Evolutionary conservation across 305 asterid genomes (phyloP), one percentile per base, ranked within the genome.

Genomic region (Fraxinus baroniana): DNA sequence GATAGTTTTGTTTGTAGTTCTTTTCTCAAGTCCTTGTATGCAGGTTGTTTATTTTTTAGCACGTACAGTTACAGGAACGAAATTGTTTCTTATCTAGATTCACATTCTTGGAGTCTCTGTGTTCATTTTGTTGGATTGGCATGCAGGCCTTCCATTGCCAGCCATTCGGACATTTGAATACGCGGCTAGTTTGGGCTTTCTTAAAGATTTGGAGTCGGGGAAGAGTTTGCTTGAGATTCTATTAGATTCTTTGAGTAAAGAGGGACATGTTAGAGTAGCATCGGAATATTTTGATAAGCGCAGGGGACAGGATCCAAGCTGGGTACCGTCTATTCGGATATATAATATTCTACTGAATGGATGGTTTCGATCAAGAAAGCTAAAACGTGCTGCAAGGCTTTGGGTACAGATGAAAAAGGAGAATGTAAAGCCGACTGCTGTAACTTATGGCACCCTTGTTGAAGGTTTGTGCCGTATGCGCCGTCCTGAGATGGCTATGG

Each of bases 241-340:
- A 60, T 82, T 95, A 62, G 98, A 93, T 87, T 89, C 98, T 71
- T 84, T 95, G 82, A 90, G 98, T 87, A 93, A 93, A 87, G 98
- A 95, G 85, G 92, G 95, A 18, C 94, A 85, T 77, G 93, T 91
- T 37, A 87, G 90, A 81, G 90, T 84, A 79, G 98, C 98, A 70
- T 84, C 93, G 46, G 88, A 89, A 82, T 95, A 89, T 79, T 84
- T 85, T 60, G 89, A 89, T 39, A 86, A 88, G 75, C 86, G 78
- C 39, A 87, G 79, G 83, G 89, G 49, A 33, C 87, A 83, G 52
- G 83, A 91, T 82, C 90, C 92, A 12, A 90, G 83, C 86, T 91
- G 94, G 96, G 83, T 64, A 5, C 91, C 94, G 36, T 76, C 97
- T 37, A 82, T 86, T 75, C 87, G 92, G 74, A 78, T 85, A 13